A percentile compares a stretch with the other conserved stretches of the same genome.
phyloP scores from a whole-genome alignment of 176 grass and related monocot genomes.

The Themeda triandra region DNA sequence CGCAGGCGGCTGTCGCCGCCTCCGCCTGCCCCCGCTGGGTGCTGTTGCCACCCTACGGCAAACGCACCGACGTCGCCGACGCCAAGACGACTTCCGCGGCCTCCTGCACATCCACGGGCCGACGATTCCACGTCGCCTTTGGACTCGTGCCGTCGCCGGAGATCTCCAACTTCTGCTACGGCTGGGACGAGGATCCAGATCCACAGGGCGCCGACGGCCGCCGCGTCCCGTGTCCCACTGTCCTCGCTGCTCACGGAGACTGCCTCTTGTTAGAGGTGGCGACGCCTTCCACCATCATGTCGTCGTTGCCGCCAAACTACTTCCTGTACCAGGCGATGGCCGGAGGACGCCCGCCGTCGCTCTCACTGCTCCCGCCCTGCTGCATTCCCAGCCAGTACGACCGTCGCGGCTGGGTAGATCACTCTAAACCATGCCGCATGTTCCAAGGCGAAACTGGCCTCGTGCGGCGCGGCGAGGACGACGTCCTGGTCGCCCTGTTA shows the following conservation, averaged over 20 bases:
- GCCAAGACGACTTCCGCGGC: neutral
- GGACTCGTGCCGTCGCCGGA: neutral
- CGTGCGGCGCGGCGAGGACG: neutral
- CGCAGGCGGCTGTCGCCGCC: neutral
- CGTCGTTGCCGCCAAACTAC: neutral
- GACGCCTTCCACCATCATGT: too few relatives aligned
- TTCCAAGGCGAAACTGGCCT: neutral
- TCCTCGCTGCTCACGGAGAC: neutral
- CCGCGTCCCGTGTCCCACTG: neutral
- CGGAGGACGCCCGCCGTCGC: too few relatives aligned
- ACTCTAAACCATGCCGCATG: neutral
- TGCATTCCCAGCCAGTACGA: too few relatives aligned
- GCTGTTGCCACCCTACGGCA: neutral
- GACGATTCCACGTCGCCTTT: neutral
- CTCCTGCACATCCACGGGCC: neutral
- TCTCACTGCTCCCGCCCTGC: too few relatives aligned
- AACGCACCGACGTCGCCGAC: neutral
- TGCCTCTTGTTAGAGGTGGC: too few relatives aligned
- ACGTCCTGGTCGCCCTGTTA: neutral
- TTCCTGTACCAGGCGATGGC: too few relatives aligned
- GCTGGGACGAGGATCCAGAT: neutral
- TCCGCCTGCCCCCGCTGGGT: neutral
- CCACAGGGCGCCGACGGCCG: neutral
- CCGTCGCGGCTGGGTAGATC: too few relatives aligned
- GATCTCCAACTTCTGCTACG: neutral